Base-by-base conservation (phyloP, 345 rosid genomes). In the Eutrema japonicum region DNA sequence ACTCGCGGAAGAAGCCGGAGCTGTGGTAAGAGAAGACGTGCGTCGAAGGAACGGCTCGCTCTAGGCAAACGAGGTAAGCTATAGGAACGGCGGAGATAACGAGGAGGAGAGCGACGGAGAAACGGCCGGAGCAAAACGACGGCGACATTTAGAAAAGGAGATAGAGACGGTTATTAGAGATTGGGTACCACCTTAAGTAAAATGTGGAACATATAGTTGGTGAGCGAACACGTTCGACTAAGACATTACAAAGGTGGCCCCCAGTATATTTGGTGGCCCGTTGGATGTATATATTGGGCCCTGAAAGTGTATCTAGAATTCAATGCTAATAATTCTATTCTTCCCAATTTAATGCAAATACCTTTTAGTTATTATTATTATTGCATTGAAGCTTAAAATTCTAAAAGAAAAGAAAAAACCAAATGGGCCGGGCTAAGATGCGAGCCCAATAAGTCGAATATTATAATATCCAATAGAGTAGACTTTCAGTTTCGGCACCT, bases 1-100 rank as follows among this genome's bases (percentile, higher is more conserved):
- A 83, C 84, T 91, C 98, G 14, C 96, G 89, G 79, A 93, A 14
- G 79, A 74, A 85, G 13, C 91, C 92, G 74, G 86, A 52, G 84
- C 92, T 85, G 37, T 84, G 85, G 86, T 89, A 93, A 76, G 75
- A 87, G 82, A 80, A 82, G 61, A 85, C 92, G 56, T 83, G 96
- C 38, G 88, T 88, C 12, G 91, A 3, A 6, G 96, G 85, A 2
- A 65, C 55, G 46, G 89, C 68, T 30, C 80, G 76, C 76, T 93
- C 97, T 22, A 77, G 75, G 52, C 85, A 84, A 69, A 89, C 74
- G 62, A 90, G 76, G 76, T 81, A 89, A 72, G 89, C 91, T 11
- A 87, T 10, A 42, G 94, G 97, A 50, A 91, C 51, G 63, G 94
- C 94, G 52, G 97, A 86, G 68, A 85, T 8, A 32, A 93, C 16